Evolutionary conservation across 2,329 filamentous ascomycete species (phyloP).

Genomic region (Arthrobotrys conoides): DNA sequence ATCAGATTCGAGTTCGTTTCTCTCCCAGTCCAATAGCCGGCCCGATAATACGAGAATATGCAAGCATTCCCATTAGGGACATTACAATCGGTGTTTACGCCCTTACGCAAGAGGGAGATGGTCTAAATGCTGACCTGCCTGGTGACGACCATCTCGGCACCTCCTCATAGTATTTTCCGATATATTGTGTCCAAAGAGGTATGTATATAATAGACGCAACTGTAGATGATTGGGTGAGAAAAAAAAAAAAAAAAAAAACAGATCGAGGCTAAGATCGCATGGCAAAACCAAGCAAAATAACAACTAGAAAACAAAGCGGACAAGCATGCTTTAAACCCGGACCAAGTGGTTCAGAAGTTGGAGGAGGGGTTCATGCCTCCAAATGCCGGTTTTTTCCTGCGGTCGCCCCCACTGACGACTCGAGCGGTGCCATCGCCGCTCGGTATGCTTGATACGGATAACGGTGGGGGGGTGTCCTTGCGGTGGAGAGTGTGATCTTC

Average conservation of each 20-base stretch:
- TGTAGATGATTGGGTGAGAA: constrained; percentile 5
- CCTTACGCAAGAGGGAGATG: neutral
- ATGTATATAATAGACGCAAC: neutral
- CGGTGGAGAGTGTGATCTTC: constrained; percentile 20
- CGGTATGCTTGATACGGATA: constrained; percentile 34
- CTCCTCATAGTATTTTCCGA: neutral
- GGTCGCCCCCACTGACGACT: constrained; percentile 21
- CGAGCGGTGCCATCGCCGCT: constrained; percentile 24
- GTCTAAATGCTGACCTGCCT: neutral
- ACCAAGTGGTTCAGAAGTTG: constrained; percentile 37
- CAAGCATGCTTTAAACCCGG: neutral
- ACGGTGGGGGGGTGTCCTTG: constrained; percentile 13
- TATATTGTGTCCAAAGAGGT: neutral
- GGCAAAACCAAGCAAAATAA: too few species aligned
- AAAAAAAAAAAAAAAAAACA: neutral
- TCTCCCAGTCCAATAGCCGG: too few species aligned
- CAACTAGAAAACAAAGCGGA: too few species aligned
- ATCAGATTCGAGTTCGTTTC: neutral
- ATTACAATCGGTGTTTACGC: neutral
- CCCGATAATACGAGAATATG: neutral
- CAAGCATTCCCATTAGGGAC: neutral
- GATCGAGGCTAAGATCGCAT: constrained; percentile 2
- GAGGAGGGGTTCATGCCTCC: constrained; percentile 49
- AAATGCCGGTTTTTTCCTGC: constrained; percentile 31
- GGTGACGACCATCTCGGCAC: neutral